These are phyloP conservation scores for Lagerstroemia speciosa DNA, from an alignment of 345 rosid species.

Conservation along the genomic window DNA sequence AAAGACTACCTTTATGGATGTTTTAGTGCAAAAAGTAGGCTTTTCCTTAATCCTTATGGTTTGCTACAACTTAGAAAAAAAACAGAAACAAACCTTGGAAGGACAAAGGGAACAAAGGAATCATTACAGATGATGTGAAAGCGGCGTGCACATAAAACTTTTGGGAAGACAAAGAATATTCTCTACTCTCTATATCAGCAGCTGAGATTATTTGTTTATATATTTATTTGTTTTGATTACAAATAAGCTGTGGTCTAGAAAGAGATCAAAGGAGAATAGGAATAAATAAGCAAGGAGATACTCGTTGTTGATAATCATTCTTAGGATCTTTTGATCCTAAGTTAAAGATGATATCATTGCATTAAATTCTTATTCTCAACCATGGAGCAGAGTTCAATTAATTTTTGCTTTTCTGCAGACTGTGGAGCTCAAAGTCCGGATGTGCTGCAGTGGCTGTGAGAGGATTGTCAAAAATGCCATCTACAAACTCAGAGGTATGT, in stretches of 20 bases:
- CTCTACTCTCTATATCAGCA: slow-evolving; percentile 1
- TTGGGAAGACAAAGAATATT: neutral
- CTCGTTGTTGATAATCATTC: no score
- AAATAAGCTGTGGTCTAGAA: no score
- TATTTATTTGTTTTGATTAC: no score
- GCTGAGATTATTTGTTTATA: no score
- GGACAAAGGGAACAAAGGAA: slow-evolving; percentile 21
- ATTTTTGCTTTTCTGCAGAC: slow-evolving; percentile 34
- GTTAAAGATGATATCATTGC: no score
- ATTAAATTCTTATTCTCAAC: no score
- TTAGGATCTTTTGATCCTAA: no score
- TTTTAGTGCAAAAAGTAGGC: neutral
- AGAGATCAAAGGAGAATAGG: no score
- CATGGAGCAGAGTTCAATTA: neutral
- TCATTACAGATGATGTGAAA: slow-evolving; percentile 13
- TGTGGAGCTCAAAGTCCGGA: slow-evolving; percentile 86
- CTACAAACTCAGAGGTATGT: slow-evolving; percentile 70
- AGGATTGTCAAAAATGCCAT: slow-evolving; percentile 79
- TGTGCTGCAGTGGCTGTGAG: slow-evolving; percentile 96
- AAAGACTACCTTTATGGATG: neutral
- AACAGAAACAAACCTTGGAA: neutral
- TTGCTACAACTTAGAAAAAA: slow-evolving; percentile 6
- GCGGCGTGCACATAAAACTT: neutral
- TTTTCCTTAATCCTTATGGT: slow-evolving; percentile 17
- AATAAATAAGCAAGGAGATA: no score